Percentiles rank a stretch among this genome's conserved stretches.
Conservation (phyloP, 306 rosid species). For the Lagenaria siceraria region DNA sequence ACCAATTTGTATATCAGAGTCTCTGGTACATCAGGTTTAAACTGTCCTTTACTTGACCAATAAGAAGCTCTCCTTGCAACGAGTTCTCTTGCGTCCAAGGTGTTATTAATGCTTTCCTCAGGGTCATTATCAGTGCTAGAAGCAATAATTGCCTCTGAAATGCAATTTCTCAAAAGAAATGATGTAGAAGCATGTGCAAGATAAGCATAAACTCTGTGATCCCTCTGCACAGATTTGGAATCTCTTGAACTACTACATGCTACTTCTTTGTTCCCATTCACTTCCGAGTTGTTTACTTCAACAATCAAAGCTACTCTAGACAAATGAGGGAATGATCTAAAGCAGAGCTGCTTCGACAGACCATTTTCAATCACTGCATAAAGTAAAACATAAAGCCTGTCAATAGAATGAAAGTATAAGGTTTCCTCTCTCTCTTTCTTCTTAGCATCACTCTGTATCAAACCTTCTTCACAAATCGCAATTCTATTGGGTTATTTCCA, state of each 20-base stretch:
- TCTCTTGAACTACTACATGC: constrained; percentile 55
- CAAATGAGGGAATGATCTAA: constrained; percentile 75
- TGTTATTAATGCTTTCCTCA: constrained; percentile 58
- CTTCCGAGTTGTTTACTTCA: constrained; percentile 33
- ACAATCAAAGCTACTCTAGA: constrained; percentile 34
- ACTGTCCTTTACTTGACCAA: constrained; percentile 90
- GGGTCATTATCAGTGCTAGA: constrained; percentile 93
- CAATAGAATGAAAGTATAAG: background rate
- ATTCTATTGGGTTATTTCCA: background rate
- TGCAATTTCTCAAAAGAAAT: constrained; percentile 29
- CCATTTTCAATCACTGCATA: constrained; percentile 62
- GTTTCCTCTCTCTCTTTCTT: background rate
- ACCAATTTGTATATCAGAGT: constrained; percentile 53
- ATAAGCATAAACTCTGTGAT: constrained; percentile 50
- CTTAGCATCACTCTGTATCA: background rate
- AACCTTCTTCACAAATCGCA: background rate
- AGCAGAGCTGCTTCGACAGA: constrained; percentile 63
- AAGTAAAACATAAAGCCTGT: constrained; percentile 8
- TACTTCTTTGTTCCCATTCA: constrained; percentile 29
- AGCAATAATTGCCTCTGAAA: constrained; percentile 42
- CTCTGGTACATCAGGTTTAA: constrained; percentile 61
- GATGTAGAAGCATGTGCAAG: constrained; percentile 27
- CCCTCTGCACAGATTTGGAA: constrained; percentile 37
- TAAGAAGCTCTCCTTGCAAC: constrained; percentile 28
- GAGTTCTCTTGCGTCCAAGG: constrained; percentile 33